Base-by-base conservation (phyloP, 2,329 filamentous ascomycete species). In the Sporothrix globosa region DNA sequence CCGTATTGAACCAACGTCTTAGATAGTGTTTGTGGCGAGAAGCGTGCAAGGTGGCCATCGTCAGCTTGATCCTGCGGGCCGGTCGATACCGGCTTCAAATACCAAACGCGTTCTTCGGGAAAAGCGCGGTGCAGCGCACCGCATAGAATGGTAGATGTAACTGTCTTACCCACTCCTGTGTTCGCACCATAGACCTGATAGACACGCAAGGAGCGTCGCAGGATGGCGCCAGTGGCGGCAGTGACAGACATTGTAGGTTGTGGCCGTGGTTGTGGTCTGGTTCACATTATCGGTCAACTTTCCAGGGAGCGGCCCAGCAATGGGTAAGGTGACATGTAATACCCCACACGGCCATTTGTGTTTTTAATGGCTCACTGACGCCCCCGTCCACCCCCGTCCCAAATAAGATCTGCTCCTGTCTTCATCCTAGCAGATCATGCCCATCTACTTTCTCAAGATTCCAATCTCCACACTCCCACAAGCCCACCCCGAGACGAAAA, bases 131-230 rank as follows among this genome's bases (percentile, higher is more conserved):
- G 9, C 79, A 78, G 73, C 10, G 90, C 86, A 73, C 87, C 88
- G 78, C 88, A 91, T 3, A 96, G 82, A 14, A 93, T 80, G 0
- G 91, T 93, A 1, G 91, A 90, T 71, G 93, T 86, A 44, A 96
- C 87, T 0, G 92, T 96, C 82, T 96, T 96, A 73, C 92, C 92
- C 34, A 96, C 91, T 74, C 92, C 88, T 0, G 92, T 96, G 76
- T 95, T 96, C 61, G 92, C 91, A 39, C 92, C 92, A 76, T 91
- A 96, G 50, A 96, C 83, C 79, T 96, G 92, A 75, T 92, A 87
- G 14, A 88, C 84, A 72, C 88, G 87, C 69, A 94, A 82, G 10
- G 86, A 87, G 72, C 89, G 88, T 87, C 89, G 92, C 50, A 93
- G 83, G 63, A 88, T 82, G 68, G 88, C 21, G 19, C 69, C 61